These are phyloP conservation scores for Lactarius psammicola DNA, from an alignment of 768 basidiomycete genomes.

Conservation along the genomic window DNA sequence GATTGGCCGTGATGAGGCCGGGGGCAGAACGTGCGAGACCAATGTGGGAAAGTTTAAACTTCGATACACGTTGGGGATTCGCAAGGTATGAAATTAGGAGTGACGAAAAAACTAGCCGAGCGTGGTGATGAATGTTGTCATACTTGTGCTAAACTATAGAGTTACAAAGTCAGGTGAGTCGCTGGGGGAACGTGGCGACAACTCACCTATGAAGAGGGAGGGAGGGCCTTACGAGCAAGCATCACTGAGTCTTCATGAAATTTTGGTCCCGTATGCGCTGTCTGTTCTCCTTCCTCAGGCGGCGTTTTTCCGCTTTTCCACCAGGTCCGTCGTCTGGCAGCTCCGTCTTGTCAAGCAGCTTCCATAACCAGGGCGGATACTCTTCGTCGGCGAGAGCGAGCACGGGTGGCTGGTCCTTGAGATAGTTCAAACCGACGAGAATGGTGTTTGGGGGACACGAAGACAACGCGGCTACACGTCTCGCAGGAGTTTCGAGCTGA, in stretches of 20 bases:
- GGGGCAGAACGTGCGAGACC: background rate
- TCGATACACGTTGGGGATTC: background rate
- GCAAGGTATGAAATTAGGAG: background rate
- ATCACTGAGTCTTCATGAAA: constrained; percentile 77
- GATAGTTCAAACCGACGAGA: constrained; percentile 75
- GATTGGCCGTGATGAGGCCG: background rate
- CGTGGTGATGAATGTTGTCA: constrained; percentile 1
- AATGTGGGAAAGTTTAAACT: background rate
- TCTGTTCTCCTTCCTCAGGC: constrained; percentile 59
- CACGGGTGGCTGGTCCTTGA: constrained; percentile 78
- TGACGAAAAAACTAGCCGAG: background rate
- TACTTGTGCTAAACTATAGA: constrained; percentile 1
- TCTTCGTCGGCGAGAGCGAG: constrained; percentile 75
- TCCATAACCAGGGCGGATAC: constrained; percentile 92
- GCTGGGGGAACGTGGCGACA: background rate
- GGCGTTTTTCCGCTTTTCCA: constrained; percentile 54
- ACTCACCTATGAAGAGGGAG: constrained; percentile 8
- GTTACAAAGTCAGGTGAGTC: background rate
- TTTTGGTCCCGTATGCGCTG: constrained; percentile 78
- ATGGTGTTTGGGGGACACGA: constrained; percentile 72
- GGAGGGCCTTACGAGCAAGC: background rate
- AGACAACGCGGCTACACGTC: constrained; percentile 38
- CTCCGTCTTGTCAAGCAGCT: constrained; percentile 54
- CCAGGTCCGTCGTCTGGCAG: constrained; percentile 72
- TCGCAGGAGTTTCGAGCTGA: background rate